These are phyloP conservation scores for Vigna nakashimae DNA, from an alignment of 306 rosid genomes.

Conservation along the genomic window DNA sequence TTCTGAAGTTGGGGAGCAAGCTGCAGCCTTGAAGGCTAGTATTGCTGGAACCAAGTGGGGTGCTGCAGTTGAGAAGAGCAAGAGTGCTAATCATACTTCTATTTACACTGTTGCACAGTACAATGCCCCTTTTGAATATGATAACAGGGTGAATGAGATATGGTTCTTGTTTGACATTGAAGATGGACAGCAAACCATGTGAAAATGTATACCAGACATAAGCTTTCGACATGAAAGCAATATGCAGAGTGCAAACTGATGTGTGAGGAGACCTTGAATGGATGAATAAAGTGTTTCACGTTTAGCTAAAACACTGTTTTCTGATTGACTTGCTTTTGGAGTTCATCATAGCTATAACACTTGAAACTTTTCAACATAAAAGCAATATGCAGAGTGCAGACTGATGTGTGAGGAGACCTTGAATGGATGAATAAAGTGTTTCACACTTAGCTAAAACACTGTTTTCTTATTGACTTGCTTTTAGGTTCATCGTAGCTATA, in stretches of 20 bases:
- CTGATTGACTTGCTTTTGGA: background rate
- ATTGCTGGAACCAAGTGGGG: constrained; percentile 11
- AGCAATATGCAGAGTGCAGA: background rate
- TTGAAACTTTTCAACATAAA: background rate
- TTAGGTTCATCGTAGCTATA: background rate
- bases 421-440: background rate
- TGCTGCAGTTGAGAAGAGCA: constrained; percentile 1
- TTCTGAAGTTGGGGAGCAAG: background rate
- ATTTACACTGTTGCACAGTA: constrained; percentile 6
- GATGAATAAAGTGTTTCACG: background rate
- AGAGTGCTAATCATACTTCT: background rate
- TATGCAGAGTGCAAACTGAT: background rate
- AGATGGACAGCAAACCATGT: background rate
- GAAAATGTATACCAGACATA: background rate
- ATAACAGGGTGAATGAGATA: background rate
- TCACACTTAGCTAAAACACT: background rate
- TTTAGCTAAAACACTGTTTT: background rate
- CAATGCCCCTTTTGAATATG: constrained; percentile 1
- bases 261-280: background rate
- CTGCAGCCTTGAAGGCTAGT: constrained; percentile 1
- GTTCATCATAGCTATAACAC: background rate
- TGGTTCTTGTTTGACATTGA: constrained; percentile 6
- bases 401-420: background rate
- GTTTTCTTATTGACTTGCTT: background rate
- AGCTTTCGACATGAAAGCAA: background rate